phyloP scores from a whole-genome alignment of 1,284 basidiomycete species.

The Microbotryum violaceum region DNA sequence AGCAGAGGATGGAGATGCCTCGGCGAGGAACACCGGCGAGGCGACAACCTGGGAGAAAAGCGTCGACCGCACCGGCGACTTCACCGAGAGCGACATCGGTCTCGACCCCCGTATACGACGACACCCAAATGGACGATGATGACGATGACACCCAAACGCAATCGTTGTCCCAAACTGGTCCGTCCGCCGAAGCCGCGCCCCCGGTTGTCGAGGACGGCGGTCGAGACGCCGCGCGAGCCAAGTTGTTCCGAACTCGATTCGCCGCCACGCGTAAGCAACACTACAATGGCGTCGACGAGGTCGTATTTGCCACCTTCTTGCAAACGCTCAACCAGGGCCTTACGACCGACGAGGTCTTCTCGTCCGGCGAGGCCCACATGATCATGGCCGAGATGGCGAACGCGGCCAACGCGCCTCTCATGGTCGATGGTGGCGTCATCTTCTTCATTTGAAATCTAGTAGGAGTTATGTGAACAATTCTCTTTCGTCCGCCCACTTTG shows the following conservation, averaged over 20 bases:
- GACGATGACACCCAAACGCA: conserved; percentile 20
- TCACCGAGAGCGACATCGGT: conserved; percentile 29
- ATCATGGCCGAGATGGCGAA: conserved; percentile 11
- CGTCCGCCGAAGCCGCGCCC: not conserved
- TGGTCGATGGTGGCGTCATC: conserved; percentile 11
- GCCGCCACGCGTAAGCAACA: conserved; percentile 19
- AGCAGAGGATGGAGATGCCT: conserved; percentile 24
- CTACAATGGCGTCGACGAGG: conserved; percentile 14
- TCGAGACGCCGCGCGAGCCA: conserved; percentile 6
- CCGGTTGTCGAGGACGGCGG: not conserved
- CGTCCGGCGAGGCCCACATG: conserved; percentile 12
- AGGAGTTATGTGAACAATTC: not conserved
- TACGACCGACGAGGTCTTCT: conserved; percentile 13
- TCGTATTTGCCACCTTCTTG: conserved; percentile 11
- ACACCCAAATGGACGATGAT: conserved; percentile 16
- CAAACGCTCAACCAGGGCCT: conserved; percentile 20
- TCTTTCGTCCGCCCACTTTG: no score
- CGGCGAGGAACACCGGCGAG: conserved; percentile 10
- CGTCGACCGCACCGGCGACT: conserved; percentile 11
- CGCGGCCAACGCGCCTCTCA: conserved; percentile 16
- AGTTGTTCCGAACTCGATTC: conserved; percentile 20
- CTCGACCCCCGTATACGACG: conserved; percentile 25
- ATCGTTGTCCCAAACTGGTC: conserved; percentile 1
- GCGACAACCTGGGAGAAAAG: conserved; percentile 28
- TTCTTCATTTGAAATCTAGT: not conserved